Conservation (phyloP, 2,329 filamentous ascomycete species). For the Colletotrichum falcatum region DNA sequence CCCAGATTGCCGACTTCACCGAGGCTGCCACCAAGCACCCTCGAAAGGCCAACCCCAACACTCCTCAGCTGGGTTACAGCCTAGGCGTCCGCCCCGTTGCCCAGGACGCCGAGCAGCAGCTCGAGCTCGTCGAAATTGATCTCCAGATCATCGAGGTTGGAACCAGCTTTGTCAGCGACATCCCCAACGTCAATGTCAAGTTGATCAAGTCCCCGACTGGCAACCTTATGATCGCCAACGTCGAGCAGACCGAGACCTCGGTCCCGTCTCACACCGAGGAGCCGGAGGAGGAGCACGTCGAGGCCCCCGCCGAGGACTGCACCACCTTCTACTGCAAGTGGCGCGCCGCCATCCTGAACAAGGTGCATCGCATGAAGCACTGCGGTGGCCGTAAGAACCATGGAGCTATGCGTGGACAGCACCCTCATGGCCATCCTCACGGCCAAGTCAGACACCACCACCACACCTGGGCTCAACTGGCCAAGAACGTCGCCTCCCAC, state of each 20-base stretch:
- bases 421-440: conserved; percentile 46
- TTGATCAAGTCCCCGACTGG: conserved; percentile 69
- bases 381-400: conserved; percentile 51
- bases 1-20: conserved; percentile 55
- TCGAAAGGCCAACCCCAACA: conserved; percentile 47
- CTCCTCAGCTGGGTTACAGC: conserved; percentile 62
- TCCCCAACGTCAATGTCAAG: conserved; percentile 69
- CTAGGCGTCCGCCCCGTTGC: conserved; percentile 57
- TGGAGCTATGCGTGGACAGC: conserved; percentile 42
- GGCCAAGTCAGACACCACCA: conserved; percentile 46
- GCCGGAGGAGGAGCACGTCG: conserved; percentile 46
- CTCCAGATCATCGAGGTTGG: conserved; percentile 72
- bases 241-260: conserved; percentile 53
- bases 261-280: conserved; percentile 40
- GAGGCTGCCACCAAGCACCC: conserved; percentile 47
- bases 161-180: conserved; percentile 63
- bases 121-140: conserved; percentile 66
- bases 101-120: conserved; percentile 62
- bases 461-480: conserved; percentile 58
- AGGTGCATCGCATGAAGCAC: conserved; percentile 48
- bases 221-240: conserved; percentile 65
- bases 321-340: conserved; percentile 65
- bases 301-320: conserved; percentile 48
- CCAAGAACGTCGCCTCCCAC: conserved; percentile 69
- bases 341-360: conserved; percentile 60